Percentiles rank a stretch among this genome's conserved stretches.
phyloP scores from a whole-genome alignment of 345 rosid species.

The Stellera chamaejasme region DNA sequence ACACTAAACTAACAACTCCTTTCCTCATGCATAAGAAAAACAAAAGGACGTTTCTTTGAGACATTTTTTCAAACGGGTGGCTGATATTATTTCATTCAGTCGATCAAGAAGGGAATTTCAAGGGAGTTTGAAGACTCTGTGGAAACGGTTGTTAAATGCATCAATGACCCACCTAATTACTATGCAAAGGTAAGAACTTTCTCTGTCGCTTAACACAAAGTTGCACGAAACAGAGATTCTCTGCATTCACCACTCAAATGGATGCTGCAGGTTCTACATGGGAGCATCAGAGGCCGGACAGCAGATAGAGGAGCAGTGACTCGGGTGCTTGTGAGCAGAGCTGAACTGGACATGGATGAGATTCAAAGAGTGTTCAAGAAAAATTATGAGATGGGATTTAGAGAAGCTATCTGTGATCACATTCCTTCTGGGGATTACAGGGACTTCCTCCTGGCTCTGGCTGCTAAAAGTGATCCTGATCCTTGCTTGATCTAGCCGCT shows the following conservation, averaged over 20 bases:
- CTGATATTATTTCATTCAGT: slow-evolving; percentile 14
- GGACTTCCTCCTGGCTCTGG: slow-evolving; percentile 46
- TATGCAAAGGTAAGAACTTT: slow-evolving; percentile 40
- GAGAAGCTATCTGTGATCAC: slow-evolving; percentile 33
- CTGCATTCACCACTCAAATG: not conserved
- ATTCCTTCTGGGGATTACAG: slow-evolving; percentile 36
- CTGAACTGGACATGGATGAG: slow-evolving; percentile 46
- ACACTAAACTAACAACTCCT: no score
- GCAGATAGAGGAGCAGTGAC: slow-evolving; percentile 22
- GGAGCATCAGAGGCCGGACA: slow-evolving; percentile 26
- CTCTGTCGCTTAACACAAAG: no score
- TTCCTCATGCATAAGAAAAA: no score
- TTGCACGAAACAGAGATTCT: not conserved
- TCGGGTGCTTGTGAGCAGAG: slow-evolving; percentile 43
- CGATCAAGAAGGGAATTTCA: slow-evolving; percentile 27
- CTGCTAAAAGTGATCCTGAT: slow-evolving; percentile 14
- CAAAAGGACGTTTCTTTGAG: no score
- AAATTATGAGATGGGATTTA: slow-evolving; percentile 34
- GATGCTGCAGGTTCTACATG: slow-evolving; percentile 24
- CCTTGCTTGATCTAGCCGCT: not conserved
- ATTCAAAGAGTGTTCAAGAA: slow-evolving; percentile 29
- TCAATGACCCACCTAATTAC: slow-evolving; percentile 33
- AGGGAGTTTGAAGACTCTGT: slow-evolving; percentile 36
- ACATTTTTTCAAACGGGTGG: no score
- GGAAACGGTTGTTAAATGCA: slow-evolving; percentile 40